Base-by-base conservation (phyloP, 73 alveolate species). In the Paramecium octaurelia region DNA sequence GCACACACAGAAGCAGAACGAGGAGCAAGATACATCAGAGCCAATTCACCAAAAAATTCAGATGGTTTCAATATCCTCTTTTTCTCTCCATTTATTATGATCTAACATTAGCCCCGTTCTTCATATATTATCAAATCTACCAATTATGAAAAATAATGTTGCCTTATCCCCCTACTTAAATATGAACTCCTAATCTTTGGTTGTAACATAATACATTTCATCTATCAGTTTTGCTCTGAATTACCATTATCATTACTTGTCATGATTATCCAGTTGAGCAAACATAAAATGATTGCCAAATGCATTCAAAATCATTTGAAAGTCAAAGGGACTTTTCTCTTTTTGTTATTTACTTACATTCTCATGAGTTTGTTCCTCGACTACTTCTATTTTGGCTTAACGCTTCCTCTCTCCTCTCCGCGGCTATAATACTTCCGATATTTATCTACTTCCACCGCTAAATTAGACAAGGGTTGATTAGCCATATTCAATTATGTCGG, bases 21-120 rank as follows among this genome's bases (percentile, higher is more conserved):
- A 44, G 93, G 92, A 12, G 97, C 96, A 34, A 80, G 93, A 83
- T 95, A 94, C 85, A 95, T 83, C 31, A 95, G 64, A 91, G 98
- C 97, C 31, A 88, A 92, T 90, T 95, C 98, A 6, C 98, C 98
- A 84, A 95, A 95, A 59, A 83, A 70, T 57, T 95, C 97, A 24
- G 93, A 92, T 12, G 16, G 38, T 27, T 93, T 46, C 2, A 89
- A 85, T 23, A 83, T 36, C 40, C 42, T 40, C 46, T 89, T 89
- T 18, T 70, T 64, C 0, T 89, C 94, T 1, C 48, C 91, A 50
- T 89, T 89, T 23, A 89, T 89, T 48, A 89, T 89, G n/a, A 89
- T 71, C 77, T 89, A 27, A 50, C 94, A 89, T 73, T 69, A 58
- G 12, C 94, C 94, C 60, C 88, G 36, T 73, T 89, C 94, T 73